phyloP scores from a whole-genome alignment of 1,284 basidiomycete genomes.

The Pyrrhoderma lamaoense region DNA sequence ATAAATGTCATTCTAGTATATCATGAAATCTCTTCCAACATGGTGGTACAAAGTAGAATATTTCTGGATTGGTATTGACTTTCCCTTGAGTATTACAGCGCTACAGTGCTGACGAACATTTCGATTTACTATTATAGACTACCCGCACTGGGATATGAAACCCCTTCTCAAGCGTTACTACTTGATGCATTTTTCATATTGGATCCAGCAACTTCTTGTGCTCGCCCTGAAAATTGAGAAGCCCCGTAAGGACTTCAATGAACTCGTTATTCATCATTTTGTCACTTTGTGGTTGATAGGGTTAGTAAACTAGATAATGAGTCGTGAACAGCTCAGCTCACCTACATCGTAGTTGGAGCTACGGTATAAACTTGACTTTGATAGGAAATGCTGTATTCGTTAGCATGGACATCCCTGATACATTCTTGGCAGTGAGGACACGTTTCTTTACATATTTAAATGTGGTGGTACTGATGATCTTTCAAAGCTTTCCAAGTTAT shows the following conservation, averaged over 20 bases:
- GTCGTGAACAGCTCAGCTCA: constrained; percentile 3
- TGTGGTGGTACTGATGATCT: constrained; percentile 8
- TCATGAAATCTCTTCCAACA: constrained; percentile 83
- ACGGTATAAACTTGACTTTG: constrained; percentile 72
- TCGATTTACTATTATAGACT: constrained; percentile 39
- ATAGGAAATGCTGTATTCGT: constrained; percentile 92
- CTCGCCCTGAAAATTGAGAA: constrained; percentile 84
- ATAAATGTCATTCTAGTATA: constrained; percentile 39
- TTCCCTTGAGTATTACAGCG: no score
- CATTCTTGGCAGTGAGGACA: constrained; percentile 80
- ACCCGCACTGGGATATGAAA: constrained; percentile 87
- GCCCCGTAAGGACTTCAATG: constrained; percentile 86
- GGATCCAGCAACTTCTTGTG: constrained; percentile 91
- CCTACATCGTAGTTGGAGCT: constrained; percentile 67
- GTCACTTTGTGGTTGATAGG: constrained; percentile 95
- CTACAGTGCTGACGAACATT: neutral
- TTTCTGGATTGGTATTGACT: constrained; percentile 68
- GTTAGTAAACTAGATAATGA: constrained; percentile 32
- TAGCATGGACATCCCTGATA: constrained; percentile 96
- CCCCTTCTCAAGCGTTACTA: constrained; percentile 88
- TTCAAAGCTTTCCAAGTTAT: constrained; percentile 68
- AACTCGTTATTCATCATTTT: constrained; percentile 83
- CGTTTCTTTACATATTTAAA: constrained; percentile 16
- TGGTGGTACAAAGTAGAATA: constrained; percentile 85
- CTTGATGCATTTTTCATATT: constrained; percentile 84